Conservation (phyloP, 495 filamentous ascomycete species). For the Penicillium coffeae region DNA sequence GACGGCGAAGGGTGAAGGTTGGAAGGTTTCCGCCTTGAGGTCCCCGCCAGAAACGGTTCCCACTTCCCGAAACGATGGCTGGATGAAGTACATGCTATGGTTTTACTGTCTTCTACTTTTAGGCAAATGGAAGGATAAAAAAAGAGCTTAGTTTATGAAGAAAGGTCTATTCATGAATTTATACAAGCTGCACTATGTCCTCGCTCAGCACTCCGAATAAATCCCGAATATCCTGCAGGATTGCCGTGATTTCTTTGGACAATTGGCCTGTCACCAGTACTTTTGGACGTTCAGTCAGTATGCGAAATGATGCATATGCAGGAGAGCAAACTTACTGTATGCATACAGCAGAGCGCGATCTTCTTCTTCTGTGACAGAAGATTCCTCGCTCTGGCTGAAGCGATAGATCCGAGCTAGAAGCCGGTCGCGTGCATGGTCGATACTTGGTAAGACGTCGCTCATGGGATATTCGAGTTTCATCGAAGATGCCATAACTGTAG, state of each 20-base stretch:
- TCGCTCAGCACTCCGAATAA: slow-evolving; percentile 74
- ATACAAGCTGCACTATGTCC: slow-evolving; percentile 60
- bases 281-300: slow-evolving; percentile 14
- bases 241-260: slow-evolving; percentile 46
- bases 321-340: slow-evolving; percentile 50
- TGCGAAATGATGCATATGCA: not conserved
- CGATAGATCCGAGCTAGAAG: slow-evolving; percentile 86
- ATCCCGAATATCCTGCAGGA: slow-evolving; percentile 46
- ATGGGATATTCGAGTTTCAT: slow-evolving; percentile 92
- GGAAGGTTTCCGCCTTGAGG: slow-evolving; percentile 25
- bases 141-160: no score
- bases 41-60: slow-evolving; percentile 32
- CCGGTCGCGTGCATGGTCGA: slow-evolving; percentile 73
- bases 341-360: slow-evolving; percentile 71
- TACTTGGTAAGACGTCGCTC: slow-evolving; percentile 79
- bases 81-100: not conserved
- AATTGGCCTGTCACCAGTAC: slow-evolving; percentile 53
- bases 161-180: no score
- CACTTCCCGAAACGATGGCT: slow-evolving; percentile 9
- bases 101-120: no score
- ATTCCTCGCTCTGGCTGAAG: slow-evolving; percentile 69
- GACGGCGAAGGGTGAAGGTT: slow-evolving; percentile 18
- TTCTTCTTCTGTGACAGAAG: slow-evolving; percentile 53
- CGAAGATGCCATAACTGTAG: slow-evolving; percentile 77
- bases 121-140: no score